phyloP scores from a whole-genome alignment of 768 basidiomycete species.

The Phaeotremella skinneri region DNA sequence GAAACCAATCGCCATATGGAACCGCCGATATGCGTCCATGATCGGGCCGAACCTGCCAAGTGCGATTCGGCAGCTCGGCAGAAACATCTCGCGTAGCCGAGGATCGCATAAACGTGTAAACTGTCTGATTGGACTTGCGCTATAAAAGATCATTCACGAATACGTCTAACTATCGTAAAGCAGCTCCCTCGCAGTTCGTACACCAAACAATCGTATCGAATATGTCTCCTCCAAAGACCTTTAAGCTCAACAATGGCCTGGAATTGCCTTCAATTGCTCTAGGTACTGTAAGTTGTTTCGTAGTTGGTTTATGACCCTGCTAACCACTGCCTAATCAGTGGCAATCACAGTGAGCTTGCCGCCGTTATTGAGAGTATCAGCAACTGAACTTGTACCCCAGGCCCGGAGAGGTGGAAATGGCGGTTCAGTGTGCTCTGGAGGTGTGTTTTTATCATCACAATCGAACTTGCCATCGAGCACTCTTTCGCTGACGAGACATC shows the following conservation, averaged over 20 bases:
- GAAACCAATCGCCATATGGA: not conserved
- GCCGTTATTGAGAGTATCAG: slow-evolving; percentile 7
- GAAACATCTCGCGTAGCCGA: too few species aligned
- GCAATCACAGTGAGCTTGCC: not conserved
- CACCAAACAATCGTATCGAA: not conserved
- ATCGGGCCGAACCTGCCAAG: too few species aligned
- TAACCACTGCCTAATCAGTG: not conserved
- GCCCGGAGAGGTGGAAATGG: not conserved
- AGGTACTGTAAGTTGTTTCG: slow-evolving; percentile 53
- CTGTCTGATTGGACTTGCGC: too few species aligned
- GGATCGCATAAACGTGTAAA: too few species aligned
- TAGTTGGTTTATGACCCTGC: not conserved
- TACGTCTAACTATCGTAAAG: not conserved
- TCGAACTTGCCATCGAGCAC: not conserved
- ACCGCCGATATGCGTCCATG: too few species aligned
- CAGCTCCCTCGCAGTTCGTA: not conserved
- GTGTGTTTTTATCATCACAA: too few species aligned
- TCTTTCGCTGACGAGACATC: not conserved
- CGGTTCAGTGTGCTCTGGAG: not conserved
- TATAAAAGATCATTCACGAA: not conserved
- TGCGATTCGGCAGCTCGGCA: too few species aligned
- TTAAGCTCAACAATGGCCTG: slow-evolving; percentile 65
- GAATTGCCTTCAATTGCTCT: slow-evolving; percentile 67
- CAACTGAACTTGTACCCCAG: not conserved
- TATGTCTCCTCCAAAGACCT: slow-evolving; percentile 39